Evolutionary conservation across 83 land plant species (phyloP).

Genomic region (Isoetes engelmannii): DNA sequence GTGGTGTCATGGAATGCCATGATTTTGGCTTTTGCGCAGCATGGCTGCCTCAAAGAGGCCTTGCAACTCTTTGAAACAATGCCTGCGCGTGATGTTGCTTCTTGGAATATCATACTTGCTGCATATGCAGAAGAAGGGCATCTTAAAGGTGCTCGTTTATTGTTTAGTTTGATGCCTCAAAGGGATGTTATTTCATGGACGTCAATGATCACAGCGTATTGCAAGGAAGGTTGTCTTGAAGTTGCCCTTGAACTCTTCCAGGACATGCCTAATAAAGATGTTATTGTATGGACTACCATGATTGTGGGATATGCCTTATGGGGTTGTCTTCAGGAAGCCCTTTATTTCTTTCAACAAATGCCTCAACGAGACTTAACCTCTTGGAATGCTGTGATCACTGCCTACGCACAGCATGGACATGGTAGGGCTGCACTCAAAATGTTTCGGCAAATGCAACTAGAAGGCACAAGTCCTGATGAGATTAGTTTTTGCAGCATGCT

Average conservation of each 20-base stretch:
- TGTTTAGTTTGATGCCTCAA: no score
- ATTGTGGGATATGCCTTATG: neutral
- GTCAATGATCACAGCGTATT: no score
- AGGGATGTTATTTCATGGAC: no score
- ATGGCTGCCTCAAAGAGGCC: neutral
- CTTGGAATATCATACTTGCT: neutral
- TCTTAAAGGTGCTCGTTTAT: neutral
- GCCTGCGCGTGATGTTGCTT: neutral
- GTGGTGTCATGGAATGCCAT: neutral
- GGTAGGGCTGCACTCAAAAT: constrained; percentile 2
- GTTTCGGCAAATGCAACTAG: constrained; percentile 2
- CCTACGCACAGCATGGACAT: neutral
- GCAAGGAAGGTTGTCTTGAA: no score
- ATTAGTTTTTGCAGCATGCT: neutral
- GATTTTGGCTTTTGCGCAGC: neutral
- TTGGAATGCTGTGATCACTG: neutral
- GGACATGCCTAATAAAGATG: no score
- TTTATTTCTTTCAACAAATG: neutral
- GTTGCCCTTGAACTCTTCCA: no score
- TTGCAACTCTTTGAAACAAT: neutral
- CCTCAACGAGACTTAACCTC: neutral
- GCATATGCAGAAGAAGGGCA: neutral
- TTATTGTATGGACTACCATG: no score
- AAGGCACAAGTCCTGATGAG: constrained; percentile 2
- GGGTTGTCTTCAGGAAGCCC: neutral